A percentile compares a stretch with the other conserved stretches of the same genome.
These are phyloP conservation scores for Botrytis elliptica DNA, from an alignment of 2,329 filamentous ascomycete genomes.

Conservation along the genomic window DNA sequence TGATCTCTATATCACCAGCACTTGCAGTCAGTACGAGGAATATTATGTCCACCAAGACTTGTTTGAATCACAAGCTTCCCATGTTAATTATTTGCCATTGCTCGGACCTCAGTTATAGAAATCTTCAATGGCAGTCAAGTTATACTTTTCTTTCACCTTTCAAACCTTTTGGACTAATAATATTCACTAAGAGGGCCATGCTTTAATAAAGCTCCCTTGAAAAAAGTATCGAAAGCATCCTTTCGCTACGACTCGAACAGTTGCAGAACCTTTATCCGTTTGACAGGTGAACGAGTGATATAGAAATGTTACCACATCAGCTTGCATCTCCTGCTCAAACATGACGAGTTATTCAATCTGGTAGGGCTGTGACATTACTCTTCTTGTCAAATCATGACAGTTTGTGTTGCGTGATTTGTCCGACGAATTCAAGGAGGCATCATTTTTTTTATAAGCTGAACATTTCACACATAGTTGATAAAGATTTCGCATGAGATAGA, in stretches of 20 bases:
- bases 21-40: background rate
- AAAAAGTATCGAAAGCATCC: background rate
- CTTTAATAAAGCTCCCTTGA: background rate
- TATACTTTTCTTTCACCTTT: background rate
- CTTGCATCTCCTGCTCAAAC: background rate
- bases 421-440: too few relatives aligned
- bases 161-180: background rate
- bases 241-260: background rate
- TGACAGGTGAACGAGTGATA: background rate
- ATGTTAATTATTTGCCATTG: background rate
- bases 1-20: background rate
- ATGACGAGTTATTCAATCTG: background rate
- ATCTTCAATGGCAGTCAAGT: background rate
- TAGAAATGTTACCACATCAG: background rate
- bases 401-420: too few relatives aligned
- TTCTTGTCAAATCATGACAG: background rate
- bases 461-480: background rate
- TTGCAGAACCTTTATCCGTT: background rate
- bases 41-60: background rate
- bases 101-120: too few relatives aligned
- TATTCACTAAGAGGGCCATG: background rate
- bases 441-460: rapidly evolving
- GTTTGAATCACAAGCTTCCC: background rate
- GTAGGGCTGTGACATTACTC: background rate
- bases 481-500: background rate